phyloP scores from a whole-genome alignment of 1,284 basidiomycete species.

The Fomitopsis schrenkii region DNA sequence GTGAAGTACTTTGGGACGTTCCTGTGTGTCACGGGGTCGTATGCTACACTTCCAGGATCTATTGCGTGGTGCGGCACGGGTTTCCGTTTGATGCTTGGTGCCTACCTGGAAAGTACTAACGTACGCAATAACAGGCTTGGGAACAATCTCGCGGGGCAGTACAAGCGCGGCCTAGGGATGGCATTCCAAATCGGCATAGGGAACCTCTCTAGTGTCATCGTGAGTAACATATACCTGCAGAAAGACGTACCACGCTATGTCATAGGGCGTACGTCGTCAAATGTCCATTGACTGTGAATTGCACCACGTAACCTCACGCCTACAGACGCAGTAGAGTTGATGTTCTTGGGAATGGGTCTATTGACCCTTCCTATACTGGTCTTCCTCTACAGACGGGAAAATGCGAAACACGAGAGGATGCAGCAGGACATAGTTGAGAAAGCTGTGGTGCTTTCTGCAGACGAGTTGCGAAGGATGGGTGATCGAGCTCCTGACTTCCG shows the following conservation, averaged over 20 bases:
- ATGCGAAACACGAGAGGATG: conserved; percentile 12
- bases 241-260: conserved; percentile 55
- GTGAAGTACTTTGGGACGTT: conserved; percentile 70
- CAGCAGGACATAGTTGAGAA: too few relatives aligned
- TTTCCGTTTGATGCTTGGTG: background rate
- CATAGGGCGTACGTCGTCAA: conserved; percentile 35
- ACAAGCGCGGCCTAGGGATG: conserved; percentile 61
- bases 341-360: conserved; percentile 34
- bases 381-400: conserved; percentile 39
- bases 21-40: conserved; percentile 56
- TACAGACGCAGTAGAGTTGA: conserved; percentile 31
- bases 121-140: conserved; percentile 37
- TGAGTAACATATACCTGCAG: conserved; percentile 55
- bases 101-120: conserved; percentile 9
- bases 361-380: conserved; percentile 42
- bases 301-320: background rate
- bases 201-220: conserved; percentile 50
- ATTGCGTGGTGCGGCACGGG: conserved; percentile 53
- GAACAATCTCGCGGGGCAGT: conserved; percentile 59
- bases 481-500: conserved; percentile 63
- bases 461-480: conserved; percentile 49
- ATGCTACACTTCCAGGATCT: conserved; percentile 58
- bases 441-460: conserved; percentile 5
- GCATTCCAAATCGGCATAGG: conserved; percentile 63
- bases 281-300: too few relatives aligned